Evolutionary conservation across 2,329 filamentous ascomycete species (phyloP), one percentile per base, ranked within the genome.

Genomic region (Ciborinia camelliae): DNA sequence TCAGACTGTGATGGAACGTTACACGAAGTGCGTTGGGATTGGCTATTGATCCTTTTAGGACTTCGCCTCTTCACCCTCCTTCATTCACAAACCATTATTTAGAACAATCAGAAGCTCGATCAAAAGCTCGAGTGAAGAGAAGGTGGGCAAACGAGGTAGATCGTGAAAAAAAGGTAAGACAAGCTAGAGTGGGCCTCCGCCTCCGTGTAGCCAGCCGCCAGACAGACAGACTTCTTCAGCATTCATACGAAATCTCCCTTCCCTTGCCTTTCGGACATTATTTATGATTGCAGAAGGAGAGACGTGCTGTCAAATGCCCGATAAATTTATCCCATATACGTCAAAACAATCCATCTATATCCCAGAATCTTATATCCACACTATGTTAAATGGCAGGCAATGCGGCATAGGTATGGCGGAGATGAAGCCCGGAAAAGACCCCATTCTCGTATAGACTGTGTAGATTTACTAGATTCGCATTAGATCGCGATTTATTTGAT

Each of bases 1-100:
- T 39, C 8, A 20, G 50, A 39, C 18, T 35, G n/a, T 50, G 51
- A 64, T 64, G 53, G 53, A 59, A 64, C 62, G 62, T 64, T 64
- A 59, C 62, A 59, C 62, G 26, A 59, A 14, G 14, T 43, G 12
- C 28, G 18, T 35, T 50, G 26, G 52, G 53, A 59, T 51, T 63
- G 53, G 53, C 14, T 48, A 45, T 28, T 47, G 45, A 50, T 63
- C 62, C 26, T 48, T 32, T 41, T 43, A 47, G 53, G 62, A 59
- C 18, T 58, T 47, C 62, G 62, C 62, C 62, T 48, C 55, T 59
- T 26, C n/a, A 59, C 26, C 41, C 2, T 20, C 23, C 26, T 55
- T 28, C 18, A 41, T 26, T 41, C 15, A 52, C 50, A 35, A 52
- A 51, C n/a, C 28, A 51, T n/a, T 12, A 28, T 54, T 14, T 37